phyloP scores from a whole-genome alignment of 2,329 filamentous ascomycete species.

The Fusarium citri region DNA sequence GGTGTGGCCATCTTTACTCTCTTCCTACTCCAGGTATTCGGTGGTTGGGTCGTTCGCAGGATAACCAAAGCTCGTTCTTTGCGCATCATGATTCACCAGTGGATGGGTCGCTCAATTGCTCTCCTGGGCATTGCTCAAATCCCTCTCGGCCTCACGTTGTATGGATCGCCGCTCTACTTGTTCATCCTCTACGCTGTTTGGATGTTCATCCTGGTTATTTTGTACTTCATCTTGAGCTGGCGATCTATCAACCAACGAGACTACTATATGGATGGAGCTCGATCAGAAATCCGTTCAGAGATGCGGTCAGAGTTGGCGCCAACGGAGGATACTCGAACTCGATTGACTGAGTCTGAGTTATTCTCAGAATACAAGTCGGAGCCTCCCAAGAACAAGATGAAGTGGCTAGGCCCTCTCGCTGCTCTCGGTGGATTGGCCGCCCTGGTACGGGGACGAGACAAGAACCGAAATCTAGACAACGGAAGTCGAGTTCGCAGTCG shows the following conservation, averaged over 20 bases:
- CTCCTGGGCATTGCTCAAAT: slow-evolving; percentile 88
- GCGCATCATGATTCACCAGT: slow-evolving; percentile 80
- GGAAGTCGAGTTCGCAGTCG: slow-evolving; percentile 57
- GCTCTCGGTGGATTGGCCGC: slow-evolving; percentile 64
- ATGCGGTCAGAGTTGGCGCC: slow-evolving; percentile 53
- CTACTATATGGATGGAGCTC: slow-evolving; percentile 67
- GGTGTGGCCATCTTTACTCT: slow-evolving; percentile 82
- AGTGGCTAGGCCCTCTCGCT: slow-evolving; percentile 65
- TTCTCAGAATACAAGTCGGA: slow-evolving; percentile 50
- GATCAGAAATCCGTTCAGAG: slow-evolving; percentile 63
- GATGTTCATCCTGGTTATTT: slow-evolving; percentile 75
- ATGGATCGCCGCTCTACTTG: slow-evolving; percentile 85
- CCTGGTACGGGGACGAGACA: slow-evolving; percentile 58
- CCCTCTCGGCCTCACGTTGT: slow-evolving; percentile 88
- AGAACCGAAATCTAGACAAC: slow-evolving; percentile 52
- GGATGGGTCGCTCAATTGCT: slow-evolving; percentile 82
- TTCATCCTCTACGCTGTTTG: slow-evolving; percentile 90
- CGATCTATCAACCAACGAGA: slow-evolving; percentile 67
- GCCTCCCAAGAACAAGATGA: slow-evolving; percentile 50
- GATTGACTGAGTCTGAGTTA: slow-evolving; percentile 56
- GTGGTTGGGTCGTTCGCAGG: slow-evolving; percentile 71
- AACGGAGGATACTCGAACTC: slow-evolving; percentile 59
- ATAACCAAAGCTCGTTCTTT: slow-evolving; percentile 63
- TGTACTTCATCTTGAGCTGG: slow-evolving; percentile 86
- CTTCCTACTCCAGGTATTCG: slow-evolving; percentile 76